phyloP scores from a whole-genome alignment of 2,329 filamentous ascomycete genomes.

The Colletotrichum sansevieriae region DNA sequence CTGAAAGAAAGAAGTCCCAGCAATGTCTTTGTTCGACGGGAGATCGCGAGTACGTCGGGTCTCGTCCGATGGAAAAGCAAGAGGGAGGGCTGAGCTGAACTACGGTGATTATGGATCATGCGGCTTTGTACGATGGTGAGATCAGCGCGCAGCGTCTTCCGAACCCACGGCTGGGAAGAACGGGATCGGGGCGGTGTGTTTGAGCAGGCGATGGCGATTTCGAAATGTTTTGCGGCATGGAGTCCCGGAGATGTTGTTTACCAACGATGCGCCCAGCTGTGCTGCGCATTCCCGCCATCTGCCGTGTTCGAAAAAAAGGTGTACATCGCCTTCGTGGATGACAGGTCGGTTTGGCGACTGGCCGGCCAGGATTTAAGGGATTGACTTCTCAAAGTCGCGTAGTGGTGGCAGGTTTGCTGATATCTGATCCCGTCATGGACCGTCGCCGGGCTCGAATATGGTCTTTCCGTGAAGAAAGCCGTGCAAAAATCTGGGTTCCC shows the following conservation, averaged over 20 bases:
- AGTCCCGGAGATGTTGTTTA: background rate
- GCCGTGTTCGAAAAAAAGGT: too few relatives aligned
- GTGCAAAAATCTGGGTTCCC: conserved; percentile 24
- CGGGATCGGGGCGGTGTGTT: conserved; percentile 2
- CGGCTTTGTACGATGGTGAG: conserved; percentile 33
- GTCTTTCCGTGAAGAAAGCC: conserved; percentile 7
- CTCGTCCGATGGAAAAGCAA: conserved; percentile 13
- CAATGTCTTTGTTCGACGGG: background rate
- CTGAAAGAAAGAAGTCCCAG: background rate
- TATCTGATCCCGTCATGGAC: conserved; percentile 11
- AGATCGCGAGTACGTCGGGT: background rate
- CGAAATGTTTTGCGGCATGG: background rate
- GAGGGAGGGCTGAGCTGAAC: conserved; percentile 26
- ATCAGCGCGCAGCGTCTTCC: conserved; percentile 23
- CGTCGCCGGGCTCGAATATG: conserved; percentile 23
- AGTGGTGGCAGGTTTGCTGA: background rate
- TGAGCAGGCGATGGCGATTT: conserved; percentile 20
- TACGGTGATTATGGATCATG: conserved; percentile 32
- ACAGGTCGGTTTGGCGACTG: too few relatives aligned
- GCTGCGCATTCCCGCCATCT: too few relatives aligned
- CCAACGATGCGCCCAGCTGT: background rate
- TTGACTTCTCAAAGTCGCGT: conserved; percentile 1
- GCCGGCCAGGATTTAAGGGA: background rate
- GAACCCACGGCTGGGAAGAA: conserved; percentile 6
- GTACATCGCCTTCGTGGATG: too few relatives aligned